A percentile compares a stretch with the other conserved stretches of the same genome.
Conservation (phyloP, 192 early-diverging fungal species). For the Glomus cerebriforme region DNA sequence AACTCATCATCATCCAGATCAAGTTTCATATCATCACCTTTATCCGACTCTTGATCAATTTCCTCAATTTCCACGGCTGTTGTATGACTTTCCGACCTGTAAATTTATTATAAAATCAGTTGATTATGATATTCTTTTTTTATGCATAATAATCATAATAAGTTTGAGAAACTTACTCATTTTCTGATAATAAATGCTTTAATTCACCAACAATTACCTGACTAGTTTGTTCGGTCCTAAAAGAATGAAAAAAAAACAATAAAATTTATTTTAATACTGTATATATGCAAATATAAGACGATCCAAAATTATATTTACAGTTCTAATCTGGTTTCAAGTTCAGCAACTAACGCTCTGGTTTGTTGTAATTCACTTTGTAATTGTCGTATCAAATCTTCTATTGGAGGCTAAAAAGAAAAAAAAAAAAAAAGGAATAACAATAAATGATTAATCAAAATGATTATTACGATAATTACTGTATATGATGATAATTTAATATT, state of each 20-base stretch:
- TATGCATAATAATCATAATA: too few relatives aligned
- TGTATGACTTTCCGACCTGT: not conserved
- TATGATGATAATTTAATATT: too few relatives aligned
- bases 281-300: not conserved
- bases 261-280: not conserved
- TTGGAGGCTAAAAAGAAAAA: not conserved
- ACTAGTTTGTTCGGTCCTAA: conserved; percentile 15
- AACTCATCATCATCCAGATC: not conserved
- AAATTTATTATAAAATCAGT: not conserved
- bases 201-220: conserved; percentile 3
- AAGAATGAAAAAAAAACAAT: not conserved
- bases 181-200: conserved; percentile 5
- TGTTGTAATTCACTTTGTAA: not conserved
- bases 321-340: conserved; percentile 8
- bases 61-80: not conserved
- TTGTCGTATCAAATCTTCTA: not conserved
- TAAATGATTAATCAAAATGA: too few relatives aligned
- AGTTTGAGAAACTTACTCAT: not conserved
- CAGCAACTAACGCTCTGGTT: not conserved
- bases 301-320: not conserved
- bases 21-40: not conserved
- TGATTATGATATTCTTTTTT: too few relatives aligned
- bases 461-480: too few relatives aligned
- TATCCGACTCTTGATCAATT: not conserved
- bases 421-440: not conserved